These are phyloP conservation scores for Pseudonectria foliicola DNA, from an alignment of 2,329 filamentous ascomycete genomes.

Conservation along the genomic window DNA sequence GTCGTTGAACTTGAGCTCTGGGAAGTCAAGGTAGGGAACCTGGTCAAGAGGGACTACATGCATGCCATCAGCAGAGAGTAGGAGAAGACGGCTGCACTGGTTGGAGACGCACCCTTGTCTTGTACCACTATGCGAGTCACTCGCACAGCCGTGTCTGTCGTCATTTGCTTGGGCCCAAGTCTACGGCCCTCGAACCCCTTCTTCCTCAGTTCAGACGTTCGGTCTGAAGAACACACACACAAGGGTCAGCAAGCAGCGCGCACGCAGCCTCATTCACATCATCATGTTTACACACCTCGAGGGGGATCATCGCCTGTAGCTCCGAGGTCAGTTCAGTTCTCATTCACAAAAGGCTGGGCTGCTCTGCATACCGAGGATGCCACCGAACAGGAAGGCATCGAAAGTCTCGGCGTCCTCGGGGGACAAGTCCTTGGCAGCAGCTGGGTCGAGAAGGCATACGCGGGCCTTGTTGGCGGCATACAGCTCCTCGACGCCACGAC, in stretches of 20 bases:
- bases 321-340: no score
- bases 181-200: constrained; percentile 87
- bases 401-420: constrained; percentile 79
- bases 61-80: constrained; percentile 6
- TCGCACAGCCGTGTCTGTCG: constrained; percentile 91
- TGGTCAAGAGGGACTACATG: constrained; percentile 64
- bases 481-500: constrained; percentile 72
- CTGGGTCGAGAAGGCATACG: constrained; percentile 85
- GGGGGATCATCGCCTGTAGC: constrained; percentile 90
- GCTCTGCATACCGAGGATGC: constrained; percentile 79
- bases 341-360: no score
- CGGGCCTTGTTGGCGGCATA: constrained; percentile 65
- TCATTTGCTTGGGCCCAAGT: constrained; percentile 93
- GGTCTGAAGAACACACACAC: constrained; percentile 49
- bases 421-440: constrained; percentile 70
- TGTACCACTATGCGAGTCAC: constrained; percentile 87
- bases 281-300: constrained; percentile 54
- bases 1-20: constrained; percentile 82
- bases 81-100: not conserved
- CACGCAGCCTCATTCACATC: no score
- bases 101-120: constrained; percentile 57
- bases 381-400: constrained; percentile 90
- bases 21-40: constrained; percentile 78
- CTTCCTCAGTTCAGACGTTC: constrained; percentile 89
- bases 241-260: constrained; percentile 9